These are phyloP conservation scores for Spongiforma sp. DNA, from an alignment of 1,284 basidiomycete species.

Conservation along the genomic window DNA sequence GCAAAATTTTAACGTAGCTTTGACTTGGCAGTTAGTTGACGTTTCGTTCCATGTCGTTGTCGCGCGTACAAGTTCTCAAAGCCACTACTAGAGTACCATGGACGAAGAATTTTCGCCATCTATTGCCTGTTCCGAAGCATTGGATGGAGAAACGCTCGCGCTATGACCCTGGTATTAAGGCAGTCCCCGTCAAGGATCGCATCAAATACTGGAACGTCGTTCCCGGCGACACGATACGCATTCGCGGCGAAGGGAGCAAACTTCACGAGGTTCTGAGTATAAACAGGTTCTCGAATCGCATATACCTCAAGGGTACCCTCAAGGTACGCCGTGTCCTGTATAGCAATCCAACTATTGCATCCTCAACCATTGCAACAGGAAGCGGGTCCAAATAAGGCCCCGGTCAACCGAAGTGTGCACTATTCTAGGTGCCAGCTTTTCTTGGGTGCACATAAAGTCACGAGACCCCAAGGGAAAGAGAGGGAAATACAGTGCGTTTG, in stretches of 20 bases:
- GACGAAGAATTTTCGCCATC: conserved; percentile 69
- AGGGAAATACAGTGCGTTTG: conserved; percentile 46
- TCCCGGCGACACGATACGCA: conserved; percentile 77
- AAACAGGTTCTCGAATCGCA: conserved; percentile 73
- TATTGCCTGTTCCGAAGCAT: conserved; percentile 58
- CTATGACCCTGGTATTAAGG: conserved; percentile 47
- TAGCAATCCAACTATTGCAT: background rate
- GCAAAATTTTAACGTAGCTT: conserved; percentile 7
- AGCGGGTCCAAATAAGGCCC: conserved; percentile 36
- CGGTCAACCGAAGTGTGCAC: conserved; percentile 58
- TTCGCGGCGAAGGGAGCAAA: conserved; percentile 66
- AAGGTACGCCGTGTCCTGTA: conserved; percentile 43
- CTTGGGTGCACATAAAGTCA: conserved; percentile 60
- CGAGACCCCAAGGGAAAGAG: conserved; percentile 46
- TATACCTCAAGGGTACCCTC: conserved; percentile 63
- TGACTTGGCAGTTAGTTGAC: background rate
- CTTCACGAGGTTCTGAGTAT: conserved; percentile 74
- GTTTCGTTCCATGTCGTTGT: conserved; percentile 38
- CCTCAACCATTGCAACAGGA: conserved; percentile 21
- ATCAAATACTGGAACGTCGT: conserved; percentile 88
- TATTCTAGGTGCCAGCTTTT: conserved; percentile 81
- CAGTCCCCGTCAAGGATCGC: conserved; percentile 64
- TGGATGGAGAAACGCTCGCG: conserved; percentile 40
- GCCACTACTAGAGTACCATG: conserved; percentile 58
- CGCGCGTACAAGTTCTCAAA: conserved; percentile 46